These are phyloP conservation scores for Tylopilus vinaceipallidus DNA, from an alignment of 768 basidiomycete species.

Conservation along the genomic window DNA sequence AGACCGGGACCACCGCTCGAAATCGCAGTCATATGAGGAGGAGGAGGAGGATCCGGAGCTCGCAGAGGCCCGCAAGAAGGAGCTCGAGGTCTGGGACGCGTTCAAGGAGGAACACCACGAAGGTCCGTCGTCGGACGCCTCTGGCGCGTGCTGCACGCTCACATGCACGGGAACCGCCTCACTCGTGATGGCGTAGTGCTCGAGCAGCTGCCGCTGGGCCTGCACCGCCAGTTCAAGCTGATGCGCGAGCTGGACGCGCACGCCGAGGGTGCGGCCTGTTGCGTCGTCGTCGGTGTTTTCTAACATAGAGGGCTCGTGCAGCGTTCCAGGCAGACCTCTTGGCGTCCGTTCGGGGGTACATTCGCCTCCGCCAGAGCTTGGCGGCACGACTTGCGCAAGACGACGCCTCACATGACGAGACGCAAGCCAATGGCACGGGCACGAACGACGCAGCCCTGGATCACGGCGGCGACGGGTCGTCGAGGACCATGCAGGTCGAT, in stretches of 20 bases:
- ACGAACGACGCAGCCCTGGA: background rate
- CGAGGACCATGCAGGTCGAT: conserved; percentile 9
- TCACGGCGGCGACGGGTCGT: background rate
- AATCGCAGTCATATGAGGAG: background rate
- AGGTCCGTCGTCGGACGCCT: conserved; percentile 40
- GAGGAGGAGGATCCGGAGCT: conserved; percentile 10
- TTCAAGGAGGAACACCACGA: conserved; percentile 81
- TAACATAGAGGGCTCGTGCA: conserved; percentile 21
- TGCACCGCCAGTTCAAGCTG: conserved; percentile 68
- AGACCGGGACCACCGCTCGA: conserved; percentile 4
- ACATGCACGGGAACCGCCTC: too few relatives aligned
- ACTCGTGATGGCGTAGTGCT: conserved; percentile 56
- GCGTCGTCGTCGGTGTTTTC: background rate
- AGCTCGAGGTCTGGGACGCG: conserved; percentile 67
- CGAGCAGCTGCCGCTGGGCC: conserved; percentile 73
- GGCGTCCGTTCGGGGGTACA: conserved; percentile 48
- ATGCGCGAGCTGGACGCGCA: conserved; percentile 74
- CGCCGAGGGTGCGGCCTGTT: conserved; percentile 41
- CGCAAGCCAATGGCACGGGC: background rate
- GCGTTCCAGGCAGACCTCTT: conserved; percentile 42
- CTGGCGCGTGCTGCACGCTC: background rate
- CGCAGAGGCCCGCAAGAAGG: conserved; percentile 42
- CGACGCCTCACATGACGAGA: background rate
- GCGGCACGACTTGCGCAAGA: conserved; percentile 9
- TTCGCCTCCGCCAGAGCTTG: conserved; percentile 34